Evolutionary conservation across 2,329 filamentous ascomycete species (phyloP).

Genomic region (Colletotrichum brevisporum): DNA sequence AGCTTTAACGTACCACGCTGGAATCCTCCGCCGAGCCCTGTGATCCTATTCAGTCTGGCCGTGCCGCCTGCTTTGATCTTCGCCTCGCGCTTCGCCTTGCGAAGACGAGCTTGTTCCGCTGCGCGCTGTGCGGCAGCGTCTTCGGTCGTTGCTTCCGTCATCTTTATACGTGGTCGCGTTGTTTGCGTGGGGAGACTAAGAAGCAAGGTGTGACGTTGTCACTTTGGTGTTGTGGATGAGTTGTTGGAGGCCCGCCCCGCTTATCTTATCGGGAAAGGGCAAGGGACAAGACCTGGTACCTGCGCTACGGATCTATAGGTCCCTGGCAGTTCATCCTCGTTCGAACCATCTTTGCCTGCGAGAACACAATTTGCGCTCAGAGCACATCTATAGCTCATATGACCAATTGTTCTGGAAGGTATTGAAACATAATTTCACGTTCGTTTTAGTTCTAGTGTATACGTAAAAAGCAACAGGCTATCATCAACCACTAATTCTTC

Average conservation of each 20-base stretch:
- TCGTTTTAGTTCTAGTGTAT: slow-evolving; percentile 38
- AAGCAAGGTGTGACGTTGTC: slow-evolving; percentile 29
- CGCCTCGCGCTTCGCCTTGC: slow-evolving; percentile 84
- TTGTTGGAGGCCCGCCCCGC: slow-evolving; percentile 14
- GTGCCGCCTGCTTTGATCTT: slow-evolving; percentile 82
- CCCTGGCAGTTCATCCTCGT: not conserved
- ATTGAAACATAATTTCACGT: slow-evolving; percentile 22
- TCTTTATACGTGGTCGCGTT: slow-evolving; percentile 41
- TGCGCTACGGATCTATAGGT: not conserved
- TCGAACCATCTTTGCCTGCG: no score
- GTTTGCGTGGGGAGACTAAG: slow-evolving; percentile 18
- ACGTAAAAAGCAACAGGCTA: slow-evolving; percentile 37
- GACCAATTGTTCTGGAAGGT: not conserved
- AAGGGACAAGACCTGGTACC: not conserved
- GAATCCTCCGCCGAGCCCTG: slow-evolving; percentile 75
- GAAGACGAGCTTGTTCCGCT: slow-evolving; percentile 77
- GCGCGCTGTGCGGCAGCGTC: slow-evolving; percentile 67
- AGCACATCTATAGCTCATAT: no score
- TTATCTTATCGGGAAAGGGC: slow-evolving; percentile 42
- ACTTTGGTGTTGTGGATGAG: slow-evolving; percentile 25
- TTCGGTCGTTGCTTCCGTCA: slow-evolving; percentile 59
- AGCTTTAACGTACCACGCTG: slow-evolving; percentile 54
- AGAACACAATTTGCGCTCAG: no score
- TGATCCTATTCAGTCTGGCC: slow-evolving; percentile 81
- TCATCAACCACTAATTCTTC: slow-evolving; percentile 31